Evolutionary conservation across 2,329 filamentous ascomycete species (phyloP).

Genomic region (Cladophialophora exuberans): DNA sequence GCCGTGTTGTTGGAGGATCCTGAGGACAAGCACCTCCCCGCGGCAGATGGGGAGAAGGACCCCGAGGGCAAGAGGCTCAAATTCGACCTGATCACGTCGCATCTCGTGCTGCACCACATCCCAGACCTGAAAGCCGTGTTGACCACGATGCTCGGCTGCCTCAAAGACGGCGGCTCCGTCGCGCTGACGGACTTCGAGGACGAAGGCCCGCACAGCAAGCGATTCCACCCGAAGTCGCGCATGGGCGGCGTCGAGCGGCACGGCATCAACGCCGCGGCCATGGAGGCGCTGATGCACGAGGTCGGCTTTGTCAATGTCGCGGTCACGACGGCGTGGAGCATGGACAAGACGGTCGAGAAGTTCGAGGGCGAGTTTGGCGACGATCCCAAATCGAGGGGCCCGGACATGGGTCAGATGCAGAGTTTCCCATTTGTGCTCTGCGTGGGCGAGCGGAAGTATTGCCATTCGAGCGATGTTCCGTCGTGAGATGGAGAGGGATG

Average conservation of each 20-base stretch:
- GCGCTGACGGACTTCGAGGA: constrained; percentile 63
- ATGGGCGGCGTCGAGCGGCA: constrained; percentile 60
- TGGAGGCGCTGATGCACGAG: constrained; percentile 48
- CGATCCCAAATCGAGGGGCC: neutral
- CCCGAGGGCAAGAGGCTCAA: constrained; percentile 39
- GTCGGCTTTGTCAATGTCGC: constrained; percentile 55
- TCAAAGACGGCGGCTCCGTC: constrained; percentile 53
- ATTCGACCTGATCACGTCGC: constrained; percentile 58
- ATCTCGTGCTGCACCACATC: constrained; percentile 62
- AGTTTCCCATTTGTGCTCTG: constrained; percentile 50
- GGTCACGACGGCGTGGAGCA: constrained; percentile 53
- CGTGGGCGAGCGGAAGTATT: constrained; percentile 37
- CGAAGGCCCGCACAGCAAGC: constrained; percentile 55
- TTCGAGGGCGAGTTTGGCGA: constrained; percentile 44
- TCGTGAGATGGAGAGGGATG: too few relatives aligned
- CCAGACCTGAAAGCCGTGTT: constrained; percentile 50
- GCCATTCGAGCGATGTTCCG: constrained; percentile 5
- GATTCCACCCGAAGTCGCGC: constrained; percentile 57
- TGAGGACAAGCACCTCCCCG: constrained; percentile 49
- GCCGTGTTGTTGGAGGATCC: constrained; percentile 54
- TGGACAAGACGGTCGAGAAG: constrained; percentile 56
- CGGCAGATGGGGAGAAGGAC: constrained; percentile 36
- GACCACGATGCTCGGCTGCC: constrained; percentile 50
- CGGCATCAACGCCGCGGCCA: constrained; percentile 50
- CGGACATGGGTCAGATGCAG: constrained; percentile 39